Evolutionary conservation across 208 protist species (phyloP).

Genomic region (Phytomonas sp.): DNA sequence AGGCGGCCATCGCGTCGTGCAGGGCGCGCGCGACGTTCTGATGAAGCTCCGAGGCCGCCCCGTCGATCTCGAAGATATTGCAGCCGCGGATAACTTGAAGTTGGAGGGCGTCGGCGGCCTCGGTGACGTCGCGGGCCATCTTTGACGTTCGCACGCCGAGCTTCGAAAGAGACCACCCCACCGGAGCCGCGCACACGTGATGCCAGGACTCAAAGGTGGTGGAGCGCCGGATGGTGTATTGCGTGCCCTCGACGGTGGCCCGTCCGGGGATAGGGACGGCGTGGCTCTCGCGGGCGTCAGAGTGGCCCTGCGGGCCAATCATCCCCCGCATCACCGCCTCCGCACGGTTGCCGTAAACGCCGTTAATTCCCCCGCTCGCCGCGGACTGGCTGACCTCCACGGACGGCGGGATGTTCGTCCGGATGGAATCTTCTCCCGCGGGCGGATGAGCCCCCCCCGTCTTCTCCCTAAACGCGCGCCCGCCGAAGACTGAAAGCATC

Average conservation of each 20-base stretch:
- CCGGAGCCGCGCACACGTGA: slow-evolving; percentile 53
- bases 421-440: no score
- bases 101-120: slow-evolving; percentile 81
- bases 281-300: slow-evolving; percentile 67
- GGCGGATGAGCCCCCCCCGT: no score
- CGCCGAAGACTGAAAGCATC: no score
- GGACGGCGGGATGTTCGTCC: no score
- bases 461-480: no score
- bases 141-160: slow-evolving; percentile 78
- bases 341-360: slow-evolving; percentile 67
- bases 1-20: slow-evolving; percentile 71
- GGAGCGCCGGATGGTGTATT: slow-evolving; percentile 71
- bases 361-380: slow-evolving; percentile 45
- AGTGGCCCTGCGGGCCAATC: slow-evolving; percentile 69
- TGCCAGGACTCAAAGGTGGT: slow-evolving; percentile 83
- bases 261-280: slow-evolving; percentile 73
- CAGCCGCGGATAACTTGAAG: slow-evolving; percentile 86
- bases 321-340: slow-evolving; percentile 76
- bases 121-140: slow-evolving; percentile 74
- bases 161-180: slow-evolving; percentile 78
- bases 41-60: slow-evolving; percentile 64
- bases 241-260: slow-evolving; percentile 59
- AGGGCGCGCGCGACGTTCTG: slow-evolving; percentile 70
- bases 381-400: no score
- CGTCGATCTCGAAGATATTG: slow-evolving; percentile 85